phyloP scores from a whole-genome alignment of 352 stramenopile genomes.

The Phytophthora palmivora region DNA sequence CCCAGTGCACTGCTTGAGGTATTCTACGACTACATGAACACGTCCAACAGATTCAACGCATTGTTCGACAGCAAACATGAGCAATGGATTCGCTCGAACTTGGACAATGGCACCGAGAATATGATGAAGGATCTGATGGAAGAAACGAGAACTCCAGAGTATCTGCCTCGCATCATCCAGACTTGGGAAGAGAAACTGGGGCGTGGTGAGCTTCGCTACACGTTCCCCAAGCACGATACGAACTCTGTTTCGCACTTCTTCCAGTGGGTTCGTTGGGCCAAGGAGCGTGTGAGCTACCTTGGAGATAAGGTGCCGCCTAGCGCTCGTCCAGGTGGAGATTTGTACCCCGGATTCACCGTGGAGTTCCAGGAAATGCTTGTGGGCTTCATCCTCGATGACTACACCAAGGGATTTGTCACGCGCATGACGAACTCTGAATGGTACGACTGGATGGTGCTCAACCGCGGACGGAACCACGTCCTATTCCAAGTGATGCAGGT shows the following conservation, averaged over 20 bases:
- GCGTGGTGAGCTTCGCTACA: constrained; percentile 70
- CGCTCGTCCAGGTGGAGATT: constrained; percentile 48
- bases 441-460: constrained; percentile 78
- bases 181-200: too few relatives aligned
- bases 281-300: constrained; percentile 75
- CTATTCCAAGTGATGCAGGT: constrained; percentile 69
- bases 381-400: constrained; percentile 73
- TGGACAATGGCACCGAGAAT: constrained; percentile 31
- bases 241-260: constrained; percentile 81
- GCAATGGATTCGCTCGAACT: constrained; percentile 71
- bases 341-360: constrained; percentile 78
- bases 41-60: constrained; percentile 67
- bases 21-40: constrained; percentile 61
- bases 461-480: constrained; percentile 68
- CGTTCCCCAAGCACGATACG: constrained; percentile 64
- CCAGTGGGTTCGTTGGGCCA: constrained; percentile 83
- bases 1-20: constrained; percentile 67
- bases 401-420: constrained; percentile 56
- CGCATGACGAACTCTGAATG: constrained; percentile 71
- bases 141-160: constrained; percentile 51
- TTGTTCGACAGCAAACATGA: constrained; percentile 61
- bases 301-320: constrained; percentile 53
- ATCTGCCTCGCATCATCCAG: constrained; percentile 61
- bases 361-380: constrained; percentile 69
- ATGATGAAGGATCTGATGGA: constrained; percentile 51